phyloP scores from a whole-genome alignment of 1,284 basidiomycete genomes.

The Heliocybe sulcata region DNA sequence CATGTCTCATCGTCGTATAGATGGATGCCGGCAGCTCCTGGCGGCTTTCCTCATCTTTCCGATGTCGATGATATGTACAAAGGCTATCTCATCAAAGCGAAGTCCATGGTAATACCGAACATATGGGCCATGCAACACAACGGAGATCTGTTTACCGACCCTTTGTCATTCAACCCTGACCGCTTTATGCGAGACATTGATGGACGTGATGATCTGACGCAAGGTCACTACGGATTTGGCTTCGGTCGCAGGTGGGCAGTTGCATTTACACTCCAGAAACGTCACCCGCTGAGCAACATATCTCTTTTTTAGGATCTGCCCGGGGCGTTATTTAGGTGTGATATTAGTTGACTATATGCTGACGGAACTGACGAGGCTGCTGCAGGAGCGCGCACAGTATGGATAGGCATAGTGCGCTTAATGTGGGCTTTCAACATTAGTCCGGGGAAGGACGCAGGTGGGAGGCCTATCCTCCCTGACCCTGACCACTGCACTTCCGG shows the following conservation, averaged over 20 bases:
- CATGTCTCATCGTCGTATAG: not conserved
- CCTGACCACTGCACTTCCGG: not conserved
- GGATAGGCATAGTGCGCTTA: not conserved
- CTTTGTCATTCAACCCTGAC: conserved; percentile 39
- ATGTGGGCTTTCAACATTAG: not conserved
- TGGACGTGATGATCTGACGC: not conserved
- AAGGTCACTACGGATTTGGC: not conserved
- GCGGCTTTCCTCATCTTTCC: not conserved
- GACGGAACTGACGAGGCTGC: not conserved
- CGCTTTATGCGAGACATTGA: conserved; percentile 25
- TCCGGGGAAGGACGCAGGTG: conserved; percentile 5
- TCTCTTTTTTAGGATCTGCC: not conserved
- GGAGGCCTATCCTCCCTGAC: not conserved
- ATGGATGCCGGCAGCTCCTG: not conserved
- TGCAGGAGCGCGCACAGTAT: not conserved
- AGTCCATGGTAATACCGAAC: not conserved
- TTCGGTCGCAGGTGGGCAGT: conserved; percentile 2
- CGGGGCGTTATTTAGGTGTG: not conserved
- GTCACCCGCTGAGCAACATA: not conserved
- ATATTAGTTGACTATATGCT: not conserved
- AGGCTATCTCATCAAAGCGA: not conserved
- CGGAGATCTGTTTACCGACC: conserved; percentile 34
- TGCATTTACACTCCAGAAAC: not conserved
- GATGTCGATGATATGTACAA: not conserved
- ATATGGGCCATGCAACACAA: conserved; percentile 37